phyloP scores from a whole-genome alignment of 1,139 yeast genomes.

The Hyphopichia fennica region DNA sequence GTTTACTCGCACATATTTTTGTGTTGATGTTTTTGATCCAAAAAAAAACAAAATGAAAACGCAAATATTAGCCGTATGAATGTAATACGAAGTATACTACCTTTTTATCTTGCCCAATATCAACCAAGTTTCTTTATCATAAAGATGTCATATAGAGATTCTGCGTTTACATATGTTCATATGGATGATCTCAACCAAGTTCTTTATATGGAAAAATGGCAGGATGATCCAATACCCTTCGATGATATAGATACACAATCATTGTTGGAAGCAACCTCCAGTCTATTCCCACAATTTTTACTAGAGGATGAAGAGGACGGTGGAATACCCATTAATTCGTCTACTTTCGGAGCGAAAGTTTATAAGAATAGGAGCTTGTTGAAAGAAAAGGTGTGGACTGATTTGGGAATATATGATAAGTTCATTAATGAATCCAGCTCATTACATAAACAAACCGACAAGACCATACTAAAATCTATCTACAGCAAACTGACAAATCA shows the following conservation, averaged over 20 bases:
- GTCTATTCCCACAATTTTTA: conserved; percentile 35
- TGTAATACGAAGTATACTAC: not conserved
- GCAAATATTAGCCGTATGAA: not conserved
- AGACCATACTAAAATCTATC: conserved; percentile 33
- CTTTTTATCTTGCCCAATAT: too few species aligned
- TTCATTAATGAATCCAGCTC: conserved; percentile 23
- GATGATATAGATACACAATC: conserved; percentile 44
- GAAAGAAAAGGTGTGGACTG: conserved; percentile 39
- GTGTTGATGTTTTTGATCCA: not conserved
- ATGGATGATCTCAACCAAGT: conserved; percentile 42
- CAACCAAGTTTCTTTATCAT: too few species aligned
- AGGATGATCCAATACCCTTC: conserved; percentile 40
- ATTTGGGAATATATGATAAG: conserved; percentile 30
- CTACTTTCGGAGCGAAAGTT: conserved; percentile 40
- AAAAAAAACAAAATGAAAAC: not conserved
- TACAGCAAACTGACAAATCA: conserved; percentile 15
- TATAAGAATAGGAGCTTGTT: conserved; percentile 33
- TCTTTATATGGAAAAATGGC: conserved; percentile 44
- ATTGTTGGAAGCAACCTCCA: conserved; percentile 37
- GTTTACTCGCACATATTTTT: too few species aligned
- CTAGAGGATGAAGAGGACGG: conserved; percentile 47
- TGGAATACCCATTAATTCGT: conserved; percentile 34
- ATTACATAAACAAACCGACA: conserved; percentile 23
- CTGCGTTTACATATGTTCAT: conserved; percentile 36
- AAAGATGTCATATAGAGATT: conserved; percentile 26